Evolutionary conservation across 371 early-diverging fungal species (phyloP).

Genomic region (Apophysomyces variabilis): DNA sequence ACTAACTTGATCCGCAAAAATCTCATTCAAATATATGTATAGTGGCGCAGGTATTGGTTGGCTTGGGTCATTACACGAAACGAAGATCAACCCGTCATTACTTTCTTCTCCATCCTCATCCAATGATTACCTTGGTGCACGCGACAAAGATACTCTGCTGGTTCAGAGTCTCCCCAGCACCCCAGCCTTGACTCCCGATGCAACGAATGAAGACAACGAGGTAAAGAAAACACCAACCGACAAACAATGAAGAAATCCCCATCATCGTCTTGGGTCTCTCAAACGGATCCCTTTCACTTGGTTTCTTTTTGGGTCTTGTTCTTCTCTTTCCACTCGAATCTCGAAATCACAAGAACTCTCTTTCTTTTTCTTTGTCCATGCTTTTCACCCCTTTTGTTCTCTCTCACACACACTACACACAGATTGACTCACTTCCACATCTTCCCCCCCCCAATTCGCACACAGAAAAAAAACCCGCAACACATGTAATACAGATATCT

Average conservation of each 20-base stretch:
- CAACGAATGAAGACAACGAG: conserved; percentile 5
- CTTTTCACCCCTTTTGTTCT: too few species aligned
- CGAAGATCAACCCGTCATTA: conserved; percentile 12
- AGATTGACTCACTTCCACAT: too few species aligned
- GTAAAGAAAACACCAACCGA: not conserved
- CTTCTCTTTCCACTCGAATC: not conserved
- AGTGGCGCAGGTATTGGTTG: conserved; percentile 58
- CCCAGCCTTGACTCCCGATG: not conserved
- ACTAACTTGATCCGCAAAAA: too few species aligned
- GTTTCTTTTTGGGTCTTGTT: not conserved
- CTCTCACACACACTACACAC: too few species aligned
- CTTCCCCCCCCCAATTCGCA: too few species aligned
- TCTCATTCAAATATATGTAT: not conserved
- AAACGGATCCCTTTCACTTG: conserved; percentile 1
- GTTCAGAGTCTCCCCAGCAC: conserved; percentile 32
- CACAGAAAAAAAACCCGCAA: not conserved
- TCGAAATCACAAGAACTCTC: not conserved
- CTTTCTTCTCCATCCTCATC: conserved; percentile 20
- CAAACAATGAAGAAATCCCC: not conserved
- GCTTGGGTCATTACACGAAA: conserved; percentile 41
- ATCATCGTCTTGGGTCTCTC: conserved; percentile 11
- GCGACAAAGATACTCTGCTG: conserved; percentile 45
- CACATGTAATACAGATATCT: too few species aligned
- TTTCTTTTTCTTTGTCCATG: conserved; percentile 8
- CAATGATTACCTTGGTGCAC: conserved; percentile 40